Conservation (phyloP, 495 filamentous ascomycete species). For the Podospora pseudocomata region DNA sequence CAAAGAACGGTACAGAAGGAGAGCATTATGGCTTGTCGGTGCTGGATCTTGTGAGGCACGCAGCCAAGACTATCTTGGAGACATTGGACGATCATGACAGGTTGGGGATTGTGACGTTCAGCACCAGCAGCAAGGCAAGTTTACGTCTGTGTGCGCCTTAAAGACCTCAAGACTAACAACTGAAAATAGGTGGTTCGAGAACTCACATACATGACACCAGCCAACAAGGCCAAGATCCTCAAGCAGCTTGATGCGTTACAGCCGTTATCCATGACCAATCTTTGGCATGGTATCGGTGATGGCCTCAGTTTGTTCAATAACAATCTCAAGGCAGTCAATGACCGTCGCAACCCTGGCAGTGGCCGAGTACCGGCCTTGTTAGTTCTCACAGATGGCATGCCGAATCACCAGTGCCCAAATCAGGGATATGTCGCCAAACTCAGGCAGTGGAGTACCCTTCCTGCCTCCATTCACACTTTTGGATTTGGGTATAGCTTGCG, state of each 20-base stretch:
- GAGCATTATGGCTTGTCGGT: conserved; percentile 39
- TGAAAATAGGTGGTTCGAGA: conserved; percentile 34
- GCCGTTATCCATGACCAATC: conserved; percentile 31
- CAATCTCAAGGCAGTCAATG: background rate
- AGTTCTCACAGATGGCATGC: conserved; percentile 47
- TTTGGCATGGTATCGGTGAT: conserved; percentile 42
- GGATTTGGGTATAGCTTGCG: conserved; percentile 43
- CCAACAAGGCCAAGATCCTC: conserved; percentile 30
- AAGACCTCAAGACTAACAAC: background rate
- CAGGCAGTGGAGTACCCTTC: conserved; percentile 30
- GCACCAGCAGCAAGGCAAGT: conserved; percentile 26
- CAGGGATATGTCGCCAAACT: conserved; percentile 41
- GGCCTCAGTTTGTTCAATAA: conserved; percentile 36
- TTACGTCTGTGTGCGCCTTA: background rate
- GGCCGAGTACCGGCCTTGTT: conserved; percentile 41
- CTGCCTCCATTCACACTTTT: conserved; percentile 45
- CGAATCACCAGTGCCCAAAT: conserved; percentile 34
- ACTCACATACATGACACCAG: conserved; percentile 35
- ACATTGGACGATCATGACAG: conserved; percentile 40
- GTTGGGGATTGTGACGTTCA: conserved; percentile 47
- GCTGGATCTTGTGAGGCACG: conserved; percentile 46
- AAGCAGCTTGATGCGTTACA: conserved; percentile 35
- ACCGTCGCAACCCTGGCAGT: background rate
- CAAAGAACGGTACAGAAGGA: conserved; percentile 23
- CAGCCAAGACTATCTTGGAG: conserved; percentile 42